Evolutionary conservation across 176 grass and related monocot genomes (phyloP), one percentile per base, ranked within the genome.

Genomic region (Oryza punctata): DNA sequence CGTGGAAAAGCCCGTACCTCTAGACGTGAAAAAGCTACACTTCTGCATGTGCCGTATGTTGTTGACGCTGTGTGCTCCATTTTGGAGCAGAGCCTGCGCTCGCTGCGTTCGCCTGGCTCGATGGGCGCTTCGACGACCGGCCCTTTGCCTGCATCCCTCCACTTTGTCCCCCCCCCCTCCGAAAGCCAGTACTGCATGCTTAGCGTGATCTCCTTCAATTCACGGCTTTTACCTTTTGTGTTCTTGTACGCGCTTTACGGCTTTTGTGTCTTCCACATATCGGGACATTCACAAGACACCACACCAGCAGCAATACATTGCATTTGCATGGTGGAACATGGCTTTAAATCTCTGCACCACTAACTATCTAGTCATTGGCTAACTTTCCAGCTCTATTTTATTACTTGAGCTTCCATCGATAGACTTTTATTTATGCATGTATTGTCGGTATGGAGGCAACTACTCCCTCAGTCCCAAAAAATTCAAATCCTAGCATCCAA

Each of bases 201-300:
- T 61, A 14, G 14, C 71, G 10, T 7, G 37, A 38, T 38, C 70
- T 10, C 41, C 14, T 49, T 4, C 69, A 26, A 50, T 50, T 16
- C 57, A 61, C 57, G 21, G n/a, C 57, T 61, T 49, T 72, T 72
- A 28, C 41, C 70, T 72, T 73, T 10, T 18, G 70, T 46, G 70
- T 28, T 47, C 70, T 27, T 47, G 41, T 25, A 73, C 13, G 26
- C 23, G n/a, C 23, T 47, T 26, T 44, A 44, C n/a, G 12, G 21
- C 40, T 25, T 72, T 45, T 45, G 69, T 12, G 69, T 6, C 69
- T 45, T 44, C 19, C 12, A 15, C n/a, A 72, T 26, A 14, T 26
- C n/a, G 8, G n/a, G 38, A 5, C 41, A 26, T 72, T 45, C 18
- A n/a, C 6, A 61, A 10, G 21, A 61, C 57, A 45, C 1, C 10